Base-by-base conservation (phyloP, 148 eudicot species). In the Camellia granthamiana region DNA sequence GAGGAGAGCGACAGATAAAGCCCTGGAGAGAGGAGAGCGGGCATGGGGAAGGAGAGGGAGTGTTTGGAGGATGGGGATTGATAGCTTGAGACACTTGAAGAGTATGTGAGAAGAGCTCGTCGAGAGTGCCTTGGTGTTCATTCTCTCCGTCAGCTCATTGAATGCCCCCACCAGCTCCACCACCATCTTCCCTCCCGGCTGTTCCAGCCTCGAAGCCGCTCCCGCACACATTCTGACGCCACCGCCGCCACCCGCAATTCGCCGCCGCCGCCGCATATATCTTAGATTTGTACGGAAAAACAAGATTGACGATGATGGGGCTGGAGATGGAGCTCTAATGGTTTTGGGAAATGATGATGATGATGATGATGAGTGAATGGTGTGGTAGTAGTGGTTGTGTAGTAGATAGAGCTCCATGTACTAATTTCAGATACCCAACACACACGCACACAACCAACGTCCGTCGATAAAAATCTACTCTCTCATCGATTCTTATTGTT, bases 131-230 rank as follows among this genome's bases (percentile, higher is more conserved):
- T 49, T 77, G 52, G 14, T 76, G 7, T 79, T 82, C 90, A 93
- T 91, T 80, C 98, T 90, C 79, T 94, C 92, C 4, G 93, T 91
- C 14, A 94, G 80, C 79, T 90, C 90, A 44, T 90, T 95, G 79
- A 88, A 95, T 1, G 94, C 94, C 42, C 97, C 99, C 0, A 95
- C 97, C 12, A 95, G 80, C 77, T 93, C 97, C 82, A 85, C 97
- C 82, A 95, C 99, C 97, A 92, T 93, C 80, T 92, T 93, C 16
- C 98, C 99, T n/a, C 99, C 97, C 2, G 91, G 89, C 51, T 93
- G 90, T 83, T 90, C 94, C 61, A 87, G 61, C 75, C 85, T 21
- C 61, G 46, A 41, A 76, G 15, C 19, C 67, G 80, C 38, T 67
- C 67, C 11, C 44, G 85, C 42, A 58, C 81, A 70, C 13, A 80